Base-by-base conservation (phyloP, 2,329 filamentous ascomycete genomes). In the Blastomyces emzantsi region DNA sequence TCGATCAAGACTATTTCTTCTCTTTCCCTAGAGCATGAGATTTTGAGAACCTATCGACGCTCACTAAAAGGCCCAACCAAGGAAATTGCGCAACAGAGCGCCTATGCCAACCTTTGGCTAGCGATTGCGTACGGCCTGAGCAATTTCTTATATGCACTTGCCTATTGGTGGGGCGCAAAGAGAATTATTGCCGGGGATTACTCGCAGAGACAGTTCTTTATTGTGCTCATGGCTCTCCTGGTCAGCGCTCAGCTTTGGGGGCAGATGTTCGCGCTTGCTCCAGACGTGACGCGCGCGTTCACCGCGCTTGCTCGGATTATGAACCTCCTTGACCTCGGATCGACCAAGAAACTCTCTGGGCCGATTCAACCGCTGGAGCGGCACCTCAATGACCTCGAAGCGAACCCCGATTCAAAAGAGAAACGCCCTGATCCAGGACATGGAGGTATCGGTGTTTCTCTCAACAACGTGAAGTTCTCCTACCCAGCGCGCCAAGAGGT, bases 111-210 rank as follows among this genome's bases (percentile, higher is more conserved):
- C 66, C 70, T 80, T 28, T 80, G 77, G 73, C 73, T 79, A 61
- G 78, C 79, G 1, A 74, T 79, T 61, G 75, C 77, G 1, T 78
- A 78, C 62, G 74, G 75, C 65, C 64, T 78, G 1, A 83, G 85
- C 25, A 88, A 87, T 69, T 80, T 89, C 60, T 84, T 90, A 33
- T 90, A 91, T 70, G 87, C 88, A 0, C 82, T 92, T 62, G 87
- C 88, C 0, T 92, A 90, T 74, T 92, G 88, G 87, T 92, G 89
- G 88, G 89, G 89, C 3, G 82, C 88, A 0, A 87, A 84, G 68
- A 84, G 86, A 66, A 89, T 92, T 64, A 82, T 86, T 61, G 79
- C 82, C 52, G 88, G 88, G 4, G 77, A 84, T 63, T 88, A 88
- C 67, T 83, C 83, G 54, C 84, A 86, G 41, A 82, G 88, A n/a